Evolutionary conservation across 2,329 filamentous ascomycete genomes (phyloP).

Genomic region (Sclerotinia trifoliorum): DNA sequence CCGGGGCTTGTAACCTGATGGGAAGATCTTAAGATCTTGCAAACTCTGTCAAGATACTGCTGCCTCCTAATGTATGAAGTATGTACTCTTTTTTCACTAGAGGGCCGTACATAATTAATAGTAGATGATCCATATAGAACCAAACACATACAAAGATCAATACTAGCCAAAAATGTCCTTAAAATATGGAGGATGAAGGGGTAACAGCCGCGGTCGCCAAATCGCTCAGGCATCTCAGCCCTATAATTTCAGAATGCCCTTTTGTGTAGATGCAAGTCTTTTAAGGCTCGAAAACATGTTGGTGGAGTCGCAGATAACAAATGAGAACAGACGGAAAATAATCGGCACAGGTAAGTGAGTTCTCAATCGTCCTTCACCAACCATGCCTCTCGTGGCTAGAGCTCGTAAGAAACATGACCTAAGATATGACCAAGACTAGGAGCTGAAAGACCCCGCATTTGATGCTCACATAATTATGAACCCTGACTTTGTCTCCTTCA

Average conservation of each 20-base stretch:
- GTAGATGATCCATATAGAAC: not conserved
- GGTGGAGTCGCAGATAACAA: too few relatives aligned
- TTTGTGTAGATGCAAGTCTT: not conserved
- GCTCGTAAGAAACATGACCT: not conserved
- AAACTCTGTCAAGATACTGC: not conserved
- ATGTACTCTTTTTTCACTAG: not conserved
- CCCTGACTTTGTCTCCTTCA: not conserved
- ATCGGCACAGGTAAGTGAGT: not conserved
- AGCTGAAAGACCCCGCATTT: slow-evolving; percentile 7
- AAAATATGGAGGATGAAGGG: not conserved
- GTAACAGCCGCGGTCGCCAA: not conserved
- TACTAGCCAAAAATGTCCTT: not conserved
- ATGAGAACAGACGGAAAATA: too few relatives aligned
- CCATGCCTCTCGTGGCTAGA: not conserved
- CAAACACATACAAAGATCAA: not conserved
- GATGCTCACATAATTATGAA: not conserved
- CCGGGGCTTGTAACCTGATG: not conserved
- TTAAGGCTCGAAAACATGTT: not conserved
- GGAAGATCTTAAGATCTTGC: not conserved
- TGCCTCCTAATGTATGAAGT: not conserved
- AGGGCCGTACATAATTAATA: not conserved
- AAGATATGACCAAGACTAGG: not conserved
- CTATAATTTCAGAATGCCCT: not conserved
- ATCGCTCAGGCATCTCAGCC: not conserved
- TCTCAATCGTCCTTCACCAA: not conserved